Percentiles rank a stretch among this genome's conserved stretches.
Evolutionary conservation across 2,329 filamentous ascomycete species (phyloP).

Genomic region (Pseudogymnoascus sp.): DNA sequence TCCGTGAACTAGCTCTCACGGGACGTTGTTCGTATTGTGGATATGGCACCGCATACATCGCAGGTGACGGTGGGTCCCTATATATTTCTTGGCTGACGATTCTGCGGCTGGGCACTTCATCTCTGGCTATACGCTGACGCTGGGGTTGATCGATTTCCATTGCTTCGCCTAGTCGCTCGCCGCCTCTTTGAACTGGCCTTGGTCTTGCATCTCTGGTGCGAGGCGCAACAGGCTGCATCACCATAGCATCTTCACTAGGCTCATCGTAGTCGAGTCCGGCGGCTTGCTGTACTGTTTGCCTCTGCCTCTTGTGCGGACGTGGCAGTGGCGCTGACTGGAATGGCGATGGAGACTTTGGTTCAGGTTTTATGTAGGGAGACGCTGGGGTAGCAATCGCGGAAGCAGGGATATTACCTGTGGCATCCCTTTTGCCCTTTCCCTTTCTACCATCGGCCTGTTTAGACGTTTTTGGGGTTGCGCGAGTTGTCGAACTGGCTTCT

Average conservation of each 20-base stretch:
- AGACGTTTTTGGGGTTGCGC: slow-evolving; percentile 49
- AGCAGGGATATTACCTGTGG: slow-evolving; percentile 10
- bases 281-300: slow-evolving; percentile 37
- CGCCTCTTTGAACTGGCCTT: background rate
- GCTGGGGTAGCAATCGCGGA: slow-evolving; percentile 31
- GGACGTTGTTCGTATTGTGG: slow-evolving; percentile 17
- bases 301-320: slow-evolving; percentile 49
- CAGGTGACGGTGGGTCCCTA: slow-evolving; percentile 19
- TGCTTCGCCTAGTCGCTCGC: background rate
- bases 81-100: slow-evolving; percentile 6
- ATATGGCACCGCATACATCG: slow-evolving; percentile 21
- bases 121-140: background rate
- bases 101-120: background rate
- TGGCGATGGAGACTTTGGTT: slow-evolving; percentile 56
- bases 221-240: slow-evolving; percentile 14
- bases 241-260: slow-evolving; percentile 35
- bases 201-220: background rate
- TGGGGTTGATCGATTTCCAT: slow-evolving; percentile 8
- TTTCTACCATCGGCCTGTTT: slow-evolving; percentile 43
- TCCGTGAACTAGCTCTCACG: slow-evolving; percentile 21
- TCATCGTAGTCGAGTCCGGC: slow-evolving; percentile 37
- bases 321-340: slow-evolving; percentile 43
- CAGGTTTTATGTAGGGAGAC: slow-evolving; percentile 52
- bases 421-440: slow-evolving; percentile 40
- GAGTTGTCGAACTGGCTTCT: slow-evolving; percentile 44